These are phyloP conservation scores for Schizopora paradoxa DNA, from an alignment of 1,284 basidiomycete species.

Conservation along the genomic window DNA sequence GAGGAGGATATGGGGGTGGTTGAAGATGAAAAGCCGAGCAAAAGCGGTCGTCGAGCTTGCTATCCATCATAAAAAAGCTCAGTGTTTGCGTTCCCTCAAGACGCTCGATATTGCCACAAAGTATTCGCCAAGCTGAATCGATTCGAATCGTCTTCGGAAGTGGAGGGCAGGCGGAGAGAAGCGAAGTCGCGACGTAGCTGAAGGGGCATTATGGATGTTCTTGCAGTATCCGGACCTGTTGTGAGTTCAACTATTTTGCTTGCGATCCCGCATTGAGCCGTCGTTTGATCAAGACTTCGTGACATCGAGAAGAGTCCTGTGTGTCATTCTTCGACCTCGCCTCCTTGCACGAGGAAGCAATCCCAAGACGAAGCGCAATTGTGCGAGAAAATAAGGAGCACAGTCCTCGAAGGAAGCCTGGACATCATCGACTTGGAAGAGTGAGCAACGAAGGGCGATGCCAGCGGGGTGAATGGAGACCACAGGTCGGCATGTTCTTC, in stretches of 20 bases:
- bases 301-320: conserved; percentile 85
- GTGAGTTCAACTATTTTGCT: conserved; percentile 38
- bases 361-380: conserved; percentile 54
- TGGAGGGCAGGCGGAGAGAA: conserved; percentile 71
- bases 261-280: conserved; percentile 5
- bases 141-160: conserved; percentile 71
- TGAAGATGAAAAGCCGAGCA: conserved; percentile 24
- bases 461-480: too few relatives aligned
- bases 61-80: not conserved
- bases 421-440: too few relatives aligned
- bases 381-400: conserved; percentile 53
- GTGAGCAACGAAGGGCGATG: too few relatives aligned
- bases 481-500: too few relatives aligned
- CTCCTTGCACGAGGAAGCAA: conserved; percentile 67
- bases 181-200: conserved; percentile 76
- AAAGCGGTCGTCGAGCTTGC: conserved; percentile 32
- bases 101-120: conserved; percentile 59
- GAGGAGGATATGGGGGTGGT: conserved; percentile 22
- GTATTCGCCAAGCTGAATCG: conserved; percentile 73
- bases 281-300: conserved; percentile 60
- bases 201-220: conserved; percentile 70
- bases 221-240: conserved; percentile 74
- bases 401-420: conserved; percentile 70
- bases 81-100: conserved; percentile 28
- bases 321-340: conserved; percentile 82